Evolutionary conservation across 2,329 filamentous ascomycete genomes (phyloP), one percentile per base, ranked within the genome.

Genomic region (Chrysosporium queenslandicum): DNA sequence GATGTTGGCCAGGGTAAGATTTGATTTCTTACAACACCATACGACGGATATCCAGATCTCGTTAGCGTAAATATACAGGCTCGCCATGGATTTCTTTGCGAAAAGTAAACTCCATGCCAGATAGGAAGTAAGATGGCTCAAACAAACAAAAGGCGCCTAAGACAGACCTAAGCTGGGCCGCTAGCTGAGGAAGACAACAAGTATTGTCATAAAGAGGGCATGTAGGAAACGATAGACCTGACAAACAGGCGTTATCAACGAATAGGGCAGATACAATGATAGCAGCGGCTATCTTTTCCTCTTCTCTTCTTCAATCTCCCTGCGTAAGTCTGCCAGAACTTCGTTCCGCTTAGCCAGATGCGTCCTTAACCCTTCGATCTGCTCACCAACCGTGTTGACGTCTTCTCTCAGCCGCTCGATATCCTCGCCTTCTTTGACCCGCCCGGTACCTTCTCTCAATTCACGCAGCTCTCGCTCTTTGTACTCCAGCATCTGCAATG

Each of bases 401-500:
- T 98, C 92, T 34, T 94, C 90, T 53, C 80, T 75, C 39, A 96
- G 81, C 34, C 83, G 81, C 69, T 89, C 85, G 55, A 97, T 67
- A 56, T 79, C 80, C 57, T 83, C 80, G 0, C 87, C 89, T 6
- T 78, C 80, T 63, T 82, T 82, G 48, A 68, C 62, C 74, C 66
- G 58, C 3, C 69, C 68, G 6, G 61, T 63, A 4, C 81, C 71
- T 77, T 83, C 57, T 79, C 69, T 92, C 85, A 68, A 89, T 56
- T 74, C 66, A 86, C 89, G 60, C 81, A 77, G 66, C 91, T 74
- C 73, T 83, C 84, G 64, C 81, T 81, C 66, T 79, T 98, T 98
- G 69, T 94, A 97, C 64, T 98, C 92, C 40, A 98, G 75, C 68
- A 98, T 71, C 72, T 95, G 87, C 69, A 97, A 88, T 43, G 96